These are phyloP conservation scores for Diutina mesorugosa DNA, from an alignment of 1,139 yeast genomes.

Conservation along the genomic window DNA sequence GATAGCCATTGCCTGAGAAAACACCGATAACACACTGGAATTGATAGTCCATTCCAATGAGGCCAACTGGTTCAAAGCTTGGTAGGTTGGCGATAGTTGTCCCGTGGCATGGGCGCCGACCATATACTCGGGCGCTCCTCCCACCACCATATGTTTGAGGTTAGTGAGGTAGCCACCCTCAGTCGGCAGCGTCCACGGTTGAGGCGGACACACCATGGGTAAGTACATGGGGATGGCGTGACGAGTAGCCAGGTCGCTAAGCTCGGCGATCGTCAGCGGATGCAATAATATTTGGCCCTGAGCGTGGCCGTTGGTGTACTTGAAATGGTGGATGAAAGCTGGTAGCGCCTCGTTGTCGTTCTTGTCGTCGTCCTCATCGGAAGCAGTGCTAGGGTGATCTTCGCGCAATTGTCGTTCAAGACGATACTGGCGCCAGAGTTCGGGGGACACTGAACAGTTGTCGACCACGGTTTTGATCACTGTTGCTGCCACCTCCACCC, in stretches of 20 bases:
- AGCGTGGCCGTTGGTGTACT: background rate
- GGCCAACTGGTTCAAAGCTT: conserved; percentile 19
- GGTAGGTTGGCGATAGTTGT: conserved; percentile 19
- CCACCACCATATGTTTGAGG: background rate
- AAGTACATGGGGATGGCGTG: background rate
- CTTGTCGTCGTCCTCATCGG: background rate
- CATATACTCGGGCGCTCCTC: conserved; percentile 12
- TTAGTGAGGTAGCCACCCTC: background rate
- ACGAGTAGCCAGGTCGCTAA: background rate
- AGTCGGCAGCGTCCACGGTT: background rate
- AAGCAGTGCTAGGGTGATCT: background rate
- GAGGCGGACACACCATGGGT: background rate
- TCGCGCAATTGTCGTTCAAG: background rate
- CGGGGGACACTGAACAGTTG: background rate
- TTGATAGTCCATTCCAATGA: conserved; percentile 26
- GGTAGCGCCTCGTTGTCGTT: background rate
- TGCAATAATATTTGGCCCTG: background rate
- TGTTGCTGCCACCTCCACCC: background rate
- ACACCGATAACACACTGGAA: conserved; percentile 12
- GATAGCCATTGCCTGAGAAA: conserved; percentile 12
- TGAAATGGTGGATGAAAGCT: background rate
- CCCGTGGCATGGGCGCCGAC: conserved; percentile 18
- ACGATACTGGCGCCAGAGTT: background rate
- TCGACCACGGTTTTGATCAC: background rate
- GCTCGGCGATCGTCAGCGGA: background rate